phyloP scores from a whole-genome alignment of 352 stramenopile species.

The Phytophthora sp. region DNA sequence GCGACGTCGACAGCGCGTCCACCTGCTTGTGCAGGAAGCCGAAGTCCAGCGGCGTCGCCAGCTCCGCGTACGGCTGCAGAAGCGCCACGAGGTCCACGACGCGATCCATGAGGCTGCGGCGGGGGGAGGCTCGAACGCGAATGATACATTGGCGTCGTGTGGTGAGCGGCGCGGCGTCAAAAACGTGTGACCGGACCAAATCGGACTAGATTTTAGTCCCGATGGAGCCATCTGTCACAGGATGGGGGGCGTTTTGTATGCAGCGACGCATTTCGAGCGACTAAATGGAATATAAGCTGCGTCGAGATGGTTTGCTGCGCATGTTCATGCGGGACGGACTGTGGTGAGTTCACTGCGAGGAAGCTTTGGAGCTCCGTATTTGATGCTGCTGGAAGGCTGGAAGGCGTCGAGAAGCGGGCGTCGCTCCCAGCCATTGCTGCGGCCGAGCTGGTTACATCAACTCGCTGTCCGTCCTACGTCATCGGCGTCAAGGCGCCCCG shows the following conservation, averaged over 20 bases:
- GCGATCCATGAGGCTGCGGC: conserved; percentile 36
- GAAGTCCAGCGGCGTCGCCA: conserved; percentile 66
- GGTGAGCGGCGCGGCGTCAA: conserved; percentile 14
- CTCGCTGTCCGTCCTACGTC: conserved; percentile 26
- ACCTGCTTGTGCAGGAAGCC: conserved; percentile 52
- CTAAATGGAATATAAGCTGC: no score
- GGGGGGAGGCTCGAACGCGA: not conserved
- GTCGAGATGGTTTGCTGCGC: no score
- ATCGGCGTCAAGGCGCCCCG: conserved; percentile 12
- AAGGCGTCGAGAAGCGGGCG: not conserved
- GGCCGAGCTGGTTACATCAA: conserved; percentile 39
- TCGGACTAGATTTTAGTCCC: no score
- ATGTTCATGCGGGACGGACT: no score
- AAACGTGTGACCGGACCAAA: not conserved
- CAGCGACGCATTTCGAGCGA: no score
- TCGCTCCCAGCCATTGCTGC: not conserved
- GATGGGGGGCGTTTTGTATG: not conserved
- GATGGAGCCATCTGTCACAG: no score
- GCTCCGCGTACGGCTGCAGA: conserved; percentile 57
- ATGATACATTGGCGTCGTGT: conserved; percentile 6
- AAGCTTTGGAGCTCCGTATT: no score
- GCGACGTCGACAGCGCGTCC: conserved; percentile 36
- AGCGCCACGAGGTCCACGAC: conserved; percentile 43
- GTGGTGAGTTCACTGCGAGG: no score
- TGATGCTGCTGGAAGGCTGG: not conserved